These are phyloP conservation scores for Rhododendron molle DNA, from an alignment of 148 eudicot genomes.

Conservation along the genomic window DNA sequence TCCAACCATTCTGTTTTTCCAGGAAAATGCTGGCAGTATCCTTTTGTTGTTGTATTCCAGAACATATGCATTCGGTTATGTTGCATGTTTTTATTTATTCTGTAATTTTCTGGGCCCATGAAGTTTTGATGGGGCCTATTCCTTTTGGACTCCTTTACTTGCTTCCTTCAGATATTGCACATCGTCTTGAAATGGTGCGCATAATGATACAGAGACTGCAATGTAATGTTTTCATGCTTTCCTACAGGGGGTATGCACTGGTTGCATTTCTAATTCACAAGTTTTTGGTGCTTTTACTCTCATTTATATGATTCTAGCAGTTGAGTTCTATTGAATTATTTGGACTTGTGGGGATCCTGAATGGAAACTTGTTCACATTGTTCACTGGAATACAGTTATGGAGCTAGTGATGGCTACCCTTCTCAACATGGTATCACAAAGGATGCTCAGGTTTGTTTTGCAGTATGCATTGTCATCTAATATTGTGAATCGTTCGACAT, in stretches of 20 bases:
- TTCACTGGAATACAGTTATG: conserved; percentile 52
- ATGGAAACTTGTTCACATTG: neutral
- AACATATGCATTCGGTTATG: neutral
- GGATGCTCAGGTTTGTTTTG: conserved; percentile 79
- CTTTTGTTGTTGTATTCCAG: conserved; percentile 34
- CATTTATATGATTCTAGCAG: neutral
- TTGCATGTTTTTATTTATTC: neutral
- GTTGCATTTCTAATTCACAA: neutral
- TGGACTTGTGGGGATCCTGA: neutral
- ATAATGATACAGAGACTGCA: conserved; percentile 79
- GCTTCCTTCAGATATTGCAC: conserved; percentile 75
- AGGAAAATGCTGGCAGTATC: conserved; percentile 99
- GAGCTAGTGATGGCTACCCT: conserved; percentile 95
- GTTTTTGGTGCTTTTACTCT: neutral
- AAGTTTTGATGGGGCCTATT: neutral
- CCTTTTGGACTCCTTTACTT: conserved; percentile 54
- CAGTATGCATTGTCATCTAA: neutral
- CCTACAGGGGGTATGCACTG: conserved; percentile 87
- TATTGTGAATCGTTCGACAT: neutral
- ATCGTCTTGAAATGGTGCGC: conserved; percentile 97
- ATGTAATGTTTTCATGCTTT: conserved; percentile 96
- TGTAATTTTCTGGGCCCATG: neutral
- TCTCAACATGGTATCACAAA: conserved; percentile 88
- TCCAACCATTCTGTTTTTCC: conserved; percentile 93
- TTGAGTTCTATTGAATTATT: neutral